Evolutionary conservation across 2,329 filamentous ascomycete species (phyloP).

Genomic region (Epichloe gansuensis): DNA sequence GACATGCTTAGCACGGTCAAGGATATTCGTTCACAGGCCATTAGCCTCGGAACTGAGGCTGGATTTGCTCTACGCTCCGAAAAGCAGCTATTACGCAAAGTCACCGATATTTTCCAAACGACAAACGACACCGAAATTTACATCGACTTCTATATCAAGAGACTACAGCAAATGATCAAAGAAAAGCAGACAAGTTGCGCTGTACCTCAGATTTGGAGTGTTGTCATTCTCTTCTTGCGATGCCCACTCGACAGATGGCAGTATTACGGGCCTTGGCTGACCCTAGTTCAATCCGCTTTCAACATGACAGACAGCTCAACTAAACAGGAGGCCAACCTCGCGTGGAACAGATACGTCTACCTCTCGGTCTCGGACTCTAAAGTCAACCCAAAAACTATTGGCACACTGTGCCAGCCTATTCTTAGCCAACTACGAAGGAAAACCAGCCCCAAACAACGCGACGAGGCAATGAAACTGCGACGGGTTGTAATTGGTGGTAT

Average conservation of each 20-base stretch:
- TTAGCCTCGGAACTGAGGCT: constrained; percentile 60
- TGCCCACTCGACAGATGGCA: constrained; percentile 57
- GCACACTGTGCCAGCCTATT: constrained; percentile 52
- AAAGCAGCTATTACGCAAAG: constrained; percentile 51
- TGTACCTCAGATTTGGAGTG: constrained; percentile 83
- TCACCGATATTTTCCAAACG: constrained; percentile 51
- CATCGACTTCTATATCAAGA: constrained; percentile 54
- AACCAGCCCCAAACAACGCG: constrained; percentile 41
- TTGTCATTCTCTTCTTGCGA: constrained; percentile 67
- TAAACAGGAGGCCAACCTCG: constrained; percentile 65
- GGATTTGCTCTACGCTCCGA: constrained; percentile 59
- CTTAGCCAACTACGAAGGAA: constrained; percentile 56
- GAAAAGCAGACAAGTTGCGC: constrained; percentile 37
- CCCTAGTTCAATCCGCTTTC: constrained; percentile 71
- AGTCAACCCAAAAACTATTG: constrained; percentile 28
- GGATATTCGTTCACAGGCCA: constrained; percentile 64
- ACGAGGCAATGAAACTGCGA: constrained; percentile 38
- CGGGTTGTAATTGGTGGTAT: constrained; percentile 54
- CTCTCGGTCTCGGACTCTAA: constrained; percentile 53
- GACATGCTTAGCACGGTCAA: constrained; percentile 70
- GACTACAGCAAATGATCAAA: constrained; percentile 57
- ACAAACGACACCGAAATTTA: constrained; percentile 44
- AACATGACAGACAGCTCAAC: constrained; percentile 62
- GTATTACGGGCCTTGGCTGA: constrained; percentile 62
- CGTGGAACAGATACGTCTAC: constrained; percentile 79